These are phyloP conservation scores for Nigrograna mackinnonii DNA, from an alignment of 2,329 filamentous ascomycete species.

Conservation along the genomic window DNA sequence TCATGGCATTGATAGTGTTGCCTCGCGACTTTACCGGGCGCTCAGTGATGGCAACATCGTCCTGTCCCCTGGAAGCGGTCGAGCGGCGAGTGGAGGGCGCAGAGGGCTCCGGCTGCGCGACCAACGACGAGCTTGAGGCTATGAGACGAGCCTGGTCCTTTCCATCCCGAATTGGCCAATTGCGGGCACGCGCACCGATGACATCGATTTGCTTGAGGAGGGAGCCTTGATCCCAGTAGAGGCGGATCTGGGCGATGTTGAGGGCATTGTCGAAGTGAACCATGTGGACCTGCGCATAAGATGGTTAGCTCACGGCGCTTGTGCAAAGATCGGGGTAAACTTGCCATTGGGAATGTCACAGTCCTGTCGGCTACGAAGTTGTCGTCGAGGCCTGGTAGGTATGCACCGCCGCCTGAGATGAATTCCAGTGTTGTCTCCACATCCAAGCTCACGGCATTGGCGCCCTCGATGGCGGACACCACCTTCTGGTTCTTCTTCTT, in stretches of 20 bases:
- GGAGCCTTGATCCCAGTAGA: constrained; percentile 93
- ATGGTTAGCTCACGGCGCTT: constrained; percentile 10
- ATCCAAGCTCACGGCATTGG: constrained; percentile 72
- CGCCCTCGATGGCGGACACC: constrained; percentile 73
- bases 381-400: constrained; percentile 87
- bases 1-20: constrained; percentile 40
- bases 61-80: constrained; percentile 33
- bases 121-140: constrained; percentile 57
- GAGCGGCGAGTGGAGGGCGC: constrained; percentile 35
- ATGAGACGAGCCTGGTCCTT: constrained; percentile 83
- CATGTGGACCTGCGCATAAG: constrained; percentile 64
- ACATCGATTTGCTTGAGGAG: constrained; percentile 92
- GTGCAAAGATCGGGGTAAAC: constrained; percentile 36
- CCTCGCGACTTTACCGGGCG: constrained; percentile 44
- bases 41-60: constrained; percentile 35
- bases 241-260: constrained; percentile 84
- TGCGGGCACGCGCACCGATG: constrained; percentile 85
- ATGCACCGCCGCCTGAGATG: constrained; percentile 76
- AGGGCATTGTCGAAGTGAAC: constrained; percentile 77
- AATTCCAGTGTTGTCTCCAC: constrained; percentile 85
- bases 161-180: constrained; percentile 93
- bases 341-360: constrained; percentile 79
- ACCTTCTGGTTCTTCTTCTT: constrained; percentile 82
- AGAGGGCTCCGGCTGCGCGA: constrained; percentile 26
- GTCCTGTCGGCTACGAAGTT: constrained; percentile 87